Conservation (phyloP, 208 protist species). For the Acanthamoeba healyi region DNA sequence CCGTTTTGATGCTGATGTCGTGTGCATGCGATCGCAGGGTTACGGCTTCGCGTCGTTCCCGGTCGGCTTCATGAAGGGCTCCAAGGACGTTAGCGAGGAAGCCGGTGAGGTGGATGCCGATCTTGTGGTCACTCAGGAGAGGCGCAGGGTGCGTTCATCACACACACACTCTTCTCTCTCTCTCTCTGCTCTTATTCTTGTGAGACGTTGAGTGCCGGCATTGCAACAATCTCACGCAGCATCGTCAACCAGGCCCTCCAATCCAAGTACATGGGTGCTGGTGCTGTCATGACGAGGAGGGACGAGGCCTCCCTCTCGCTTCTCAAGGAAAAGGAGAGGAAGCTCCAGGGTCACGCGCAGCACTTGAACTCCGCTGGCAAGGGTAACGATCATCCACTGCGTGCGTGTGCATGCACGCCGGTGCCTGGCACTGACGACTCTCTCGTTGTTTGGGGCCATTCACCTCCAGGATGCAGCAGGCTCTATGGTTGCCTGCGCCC, state of each 20-base stretch:
- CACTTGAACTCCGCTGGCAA: not conserved
- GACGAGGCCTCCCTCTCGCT: constrained; percentile 53
- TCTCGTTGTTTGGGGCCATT: not conserved
- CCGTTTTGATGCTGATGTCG: not conserved
- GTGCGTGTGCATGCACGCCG: not conserved
- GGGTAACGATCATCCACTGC: not conserved
- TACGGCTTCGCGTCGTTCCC: constrained; percentile 65
- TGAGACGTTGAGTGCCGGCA: too few species aligned
- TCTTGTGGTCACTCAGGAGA: constrained; percentile 61
- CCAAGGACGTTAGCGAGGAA: constrained; percentile 55
- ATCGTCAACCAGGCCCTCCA: not conserved
- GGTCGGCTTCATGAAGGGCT: constrained; percentile 70
- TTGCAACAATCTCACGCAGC: too few species aligned
- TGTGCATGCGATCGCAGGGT: not conserved
- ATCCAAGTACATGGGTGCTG: constrained; percentile 59
- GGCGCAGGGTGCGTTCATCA: constrained; percentile 62
- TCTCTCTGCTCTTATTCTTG: not conserved
- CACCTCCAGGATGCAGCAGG: constrained; percentile 12
- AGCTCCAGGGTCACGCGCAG: not conserved
- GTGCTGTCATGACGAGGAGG: constrained; percentile 26
- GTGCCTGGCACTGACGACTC: not conserved
- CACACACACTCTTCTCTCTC: not conserved
- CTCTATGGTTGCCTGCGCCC: constrained; percentile 59
- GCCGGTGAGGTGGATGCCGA: constrained; percentile 32
- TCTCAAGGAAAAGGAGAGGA: constrained; percentile 47